Base-by-base conservation (phyloP, 176 grass and related monocot genomes). In the Dendrocalamus sinicus region DNA sequence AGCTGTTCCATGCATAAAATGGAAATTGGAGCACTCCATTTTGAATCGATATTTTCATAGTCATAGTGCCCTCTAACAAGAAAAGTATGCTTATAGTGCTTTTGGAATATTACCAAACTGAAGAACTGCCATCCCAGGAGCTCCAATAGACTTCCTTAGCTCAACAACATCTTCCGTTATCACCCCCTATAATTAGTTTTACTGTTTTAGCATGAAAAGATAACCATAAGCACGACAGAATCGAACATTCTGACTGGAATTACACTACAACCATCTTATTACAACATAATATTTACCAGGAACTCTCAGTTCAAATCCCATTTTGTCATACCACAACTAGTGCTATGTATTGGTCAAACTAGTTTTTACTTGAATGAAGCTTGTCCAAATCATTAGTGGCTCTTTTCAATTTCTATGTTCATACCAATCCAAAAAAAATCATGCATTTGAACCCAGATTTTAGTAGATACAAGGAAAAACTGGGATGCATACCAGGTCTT, bases 91-190 rank as follows among this genome's bases (percentile, higher is more conserved):
- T 12, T 23, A 30, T 69, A 73, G 22, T 79, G 79, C 35, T 22
- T 1, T 72, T 9, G 37, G 5, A 73, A 26, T 61, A 89, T 84
- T 95, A 98, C 95, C 95, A 78, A 98, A 98, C 76, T 98, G 93
- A 43, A 98, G 95, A 92, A 98, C 87, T 83, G 93, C 93, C 95
- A 98, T 98, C 72, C 95, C 95, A 47, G 95, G 95, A 86, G 95
- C 93, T 1, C 83, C 87, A 75, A 98, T 98, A 48, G 86, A 89
- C 85, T 95, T 98, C 81, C 95, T 95, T 84, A 98, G 73, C 84
- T 98, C 67, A 68, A 98, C 91, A 9, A 98, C 95, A 78, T 98
- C 95, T 85, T 93, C 89, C 35, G 95, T 98, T 90, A 98, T 95
- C 57, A 98, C 95, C 70, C 95, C 95, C 95, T 98, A 80, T 15